Base-by-base conservation (phyloP, 2,329 filamentous ascomycete species). In the Onygena corvina region DNA sequence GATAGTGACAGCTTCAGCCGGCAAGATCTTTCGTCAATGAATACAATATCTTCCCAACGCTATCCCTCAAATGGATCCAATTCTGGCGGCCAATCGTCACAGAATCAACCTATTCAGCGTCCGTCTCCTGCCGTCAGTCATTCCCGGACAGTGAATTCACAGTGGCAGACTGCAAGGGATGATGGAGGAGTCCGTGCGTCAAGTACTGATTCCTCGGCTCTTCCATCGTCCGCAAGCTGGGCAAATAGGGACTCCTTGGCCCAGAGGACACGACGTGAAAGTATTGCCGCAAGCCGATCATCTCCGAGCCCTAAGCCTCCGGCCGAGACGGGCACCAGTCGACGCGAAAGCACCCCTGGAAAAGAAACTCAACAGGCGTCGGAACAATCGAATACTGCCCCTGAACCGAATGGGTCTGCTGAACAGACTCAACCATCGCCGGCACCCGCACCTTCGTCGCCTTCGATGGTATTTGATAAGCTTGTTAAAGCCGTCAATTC, bases 1-100 rank as follows among this genome's bases (percentile, higher is more conserved):
- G 92, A 95, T 59, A 90, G 92, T 57, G 90, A 96, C 61, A 95
- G 88, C 67, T 96, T 94, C 64, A 94, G 87, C 6, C 79, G 92
- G 44, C 88, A 95, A 64, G 90, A 95, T 65, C 70, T 96, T 31
- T 96, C 90, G 1, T 93, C 89, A 14, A 86, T 95, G 74, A 96
- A 95, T 60, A 90, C 86, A 52, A 81, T 88, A 50, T 85, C 83
- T 54, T 88, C 84, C 1, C 87, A 82, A 62, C 72, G 87, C 59
- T 78, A 83, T 14, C 53, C 54, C 30, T 42, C 48, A n/a, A 48
- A 27, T 30, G 46, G 49, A 14, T 48, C 31, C 31, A 58, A 31
- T 56, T 58, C 23, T 51, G 53, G 49, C 47, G 53, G 20, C 57
- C 59, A 36, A 45, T 54, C 4, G 58, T 61, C 47, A 57, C 63